Base-by-base conservation (phyloP, 176 grass and related monocot genomes). In the Coix lacrymajobi region DNA sequence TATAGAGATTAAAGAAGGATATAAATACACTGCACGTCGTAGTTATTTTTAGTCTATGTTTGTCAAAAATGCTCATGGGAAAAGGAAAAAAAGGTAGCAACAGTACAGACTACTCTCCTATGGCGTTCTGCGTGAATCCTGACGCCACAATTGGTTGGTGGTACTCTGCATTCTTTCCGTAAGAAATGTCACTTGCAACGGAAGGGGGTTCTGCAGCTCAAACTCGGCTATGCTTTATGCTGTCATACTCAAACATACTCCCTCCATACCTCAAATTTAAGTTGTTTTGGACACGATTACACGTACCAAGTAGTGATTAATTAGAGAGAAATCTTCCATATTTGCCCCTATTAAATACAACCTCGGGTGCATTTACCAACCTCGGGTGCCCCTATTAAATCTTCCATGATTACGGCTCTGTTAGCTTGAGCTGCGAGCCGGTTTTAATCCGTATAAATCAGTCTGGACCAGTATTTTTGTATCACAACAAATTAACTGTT, bases 121-220 rank as follows among this genome's bases (percentile, higher is more conserved):
- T 76, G 20, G 51, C 8, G 20, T 60, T 34, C 32, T 49, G 77
- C 77, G 36, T 66, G 77, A 79, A 79, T 66, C 62, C 26, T 51
- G 77, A 25, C 41, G 29, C 19, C 43, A 67, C 30, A 9, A 12
- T 16, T 66, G n/a, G 43, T 16, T 62, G 14, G 12, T 8, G 12
- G 6, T 41, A 16, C 24, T 28, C 36, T 58, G 51, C 17, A 38
- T 36, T 26, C 48, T 34, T 57, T 24, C 36, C 11, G 33, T 8
- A 20, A 16, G 31, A 66, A 34, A 66, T 66, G 31, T 32, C 62
- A 64, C 62, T 64, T 17, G 63, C 15, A 5, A 38, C 7, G 63
- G 31, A 22, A 66, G 63, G 7, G 7, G 11, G 31, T 36, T 33
- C 63, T 20, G 31, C 31, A 16, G 29, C 26, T 30, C 26, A 28